These are phyloP conservation scores for Martensiomyces pterosporus DNA, from an alignment of 192 early-diverging fungal species.

Conservation along the genomic window DNA sequence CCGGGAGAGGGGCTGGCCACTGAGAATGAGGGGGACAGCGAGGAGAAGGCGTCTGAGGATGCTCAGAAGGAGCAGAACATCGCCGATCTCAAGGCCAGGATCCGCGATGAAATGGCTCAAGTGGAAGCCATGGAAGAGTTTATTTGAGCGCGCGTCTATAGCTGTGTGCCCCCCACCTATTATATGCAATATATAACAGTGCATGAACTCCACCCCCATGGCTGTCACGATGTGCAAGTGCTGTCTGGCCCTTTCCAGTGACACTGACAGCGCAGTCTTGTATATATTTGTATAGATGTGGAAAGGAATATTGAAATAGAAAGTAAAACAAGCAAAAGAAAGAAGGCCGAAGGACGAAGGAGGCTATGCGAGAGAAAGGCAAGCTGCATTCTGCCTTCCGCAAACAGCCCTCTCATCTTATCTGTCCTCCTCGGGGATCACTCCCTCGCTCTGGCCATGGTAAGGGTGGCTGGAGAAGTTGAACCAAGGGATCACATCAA, in stretches of 20 bases:
- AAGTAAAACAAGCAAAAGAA: constrained; percentile 1
- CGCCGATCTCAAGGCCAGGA: constrained; percentile 39
- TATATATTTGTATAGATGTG: constrained; percentile 4
- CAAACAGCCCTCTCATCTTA: no score
- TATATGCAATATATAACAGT: constrained; percentile 1
- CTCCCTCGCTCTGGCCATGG: constrained; percentile 57
- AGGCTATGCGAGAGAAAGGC: no score
- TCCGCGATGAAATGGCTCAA: constrained; percentile 45
- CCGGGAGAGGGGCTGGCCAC: constrained; percentile 76
- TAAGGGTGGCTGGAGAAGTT: constrained; percentile 76
- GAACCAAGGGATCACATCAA: constrained; percentile 67
- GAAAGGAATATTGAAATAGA: constrained; percentile 1
- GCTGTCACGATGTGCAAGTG: no score
- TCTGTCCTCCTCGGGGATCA: constrained; percentile 39
- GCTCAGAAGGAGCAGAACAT: constrained; percentile 25
- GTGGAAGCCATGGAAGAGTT: constrained; percentile 48
- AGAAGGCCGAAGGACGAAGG: neutral
- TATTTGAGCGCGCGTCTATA: no score
- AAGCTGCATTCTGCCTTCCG: no score
- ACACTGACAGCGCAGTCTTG: neutral
- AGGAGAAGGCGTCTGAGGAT: constrained; percentile 11
- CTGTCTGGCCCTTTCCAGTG: neutral
- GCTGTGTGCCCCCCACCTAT: no score
- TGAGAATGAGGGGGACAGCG: constrained; percentile 9
- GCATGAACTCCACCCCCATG: no score